Evolutionary conservation across 768 basidiomycete genomes (phyloP).

Genomic region (Serpula lacrymans): DNA sequence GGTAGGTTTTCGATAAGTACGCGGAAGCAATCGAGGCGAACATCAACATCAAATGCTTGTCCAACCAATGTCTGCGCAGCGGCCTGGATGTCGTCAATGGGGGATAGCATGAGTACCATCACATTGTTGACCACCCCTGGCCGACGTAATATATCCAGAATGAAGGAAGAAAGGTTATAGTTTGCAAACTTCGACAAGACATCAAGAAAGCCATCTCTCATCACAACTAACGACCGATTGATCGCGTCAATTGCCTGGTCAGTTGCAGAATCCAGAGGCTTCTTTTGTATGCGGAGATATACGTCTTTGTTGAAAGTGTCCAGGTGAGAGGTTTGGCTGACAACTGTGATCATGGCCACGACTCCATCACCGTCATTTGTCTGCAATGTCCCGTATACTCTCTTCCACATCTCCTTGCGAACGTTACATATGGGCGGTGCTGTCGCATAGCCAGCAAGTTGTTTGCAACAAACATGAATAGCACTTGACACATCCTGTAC

Average conservation of each 20-base stretch:
- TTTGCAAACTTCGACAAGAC: conserved; percentile 65
- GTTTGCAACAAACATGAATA: conserved; percentile 30
- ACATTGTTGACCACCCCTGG: conserved; percentile 57
- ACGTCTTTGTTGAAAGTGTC: conserved; percentile 54
- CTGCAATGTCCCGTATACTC: conserved; percentile 56
- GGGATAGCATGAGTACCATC: conserved; percentile 76
- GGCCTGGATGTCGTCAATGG: conserved; percentile 67
- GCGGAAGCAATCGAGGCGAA: conserved; percentile 83
- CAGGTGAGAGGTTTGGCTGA: conserved; percentile 63
- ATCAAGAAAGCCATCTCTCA: conserved; percentile 62
- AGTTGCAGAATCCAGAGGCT: conserved; percentile 19
- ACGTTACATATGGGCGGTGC: conserved; percentile 37
- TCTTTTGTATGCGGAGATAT: conserved; percentile 39
- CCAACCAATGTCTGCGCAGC: conserved; percentile 80
- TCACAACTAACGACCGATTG: conserved; percentile 54
- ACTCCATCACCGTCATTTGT: conserved; percentile 58
- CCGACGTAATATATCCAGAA: conserved; percentile 52
- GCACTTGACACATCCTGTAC: conserved; percentile 27
- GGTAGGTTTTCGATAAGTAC: conserved; percentile 69
- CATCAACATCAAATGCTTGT: conserved; percentile 86
- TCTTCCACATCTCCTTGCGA: conserved; percentile 65
- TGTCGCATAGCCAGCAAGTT: conserved; percentile 26
- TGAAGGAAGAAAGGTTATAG: conserved; percentile 47
- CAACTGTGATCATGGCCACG: conserved; percentile 51
- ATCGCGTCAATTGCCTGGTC: conserved; percentile 46